Percentiles rank a stretch among this genome's conserved stretches.
phyloP scores from a whole-genome alignment of 1,139 yeast genomes.

The Scheffersomyces segobiensis region DNA sequence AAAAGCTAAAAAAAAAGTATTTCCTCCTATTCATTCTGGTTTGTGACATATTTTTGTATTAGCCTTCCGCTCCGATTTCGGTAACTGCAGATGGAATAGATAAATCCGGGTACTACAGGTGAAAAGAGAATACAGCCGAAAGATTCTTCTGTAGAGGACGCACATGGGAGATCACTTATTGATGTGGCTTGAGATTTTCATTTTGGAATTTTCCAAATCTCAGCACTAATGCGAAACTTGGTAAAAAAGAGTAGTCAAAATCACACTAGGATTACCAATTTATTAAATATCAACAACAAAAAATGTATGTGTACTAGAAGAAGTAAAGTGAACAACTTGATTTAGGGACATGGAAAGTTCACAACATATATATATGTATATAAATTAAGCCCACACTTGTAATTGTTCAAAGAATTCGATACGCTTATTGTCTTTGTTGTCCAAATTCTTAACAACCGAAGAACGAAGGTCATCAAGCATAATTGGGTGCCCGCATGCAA shows the following conservation, averaged over 20 bases:
- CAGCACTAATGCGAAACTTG: neutral
- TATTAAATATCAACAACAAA: neutral
- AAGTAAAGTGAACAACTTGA: neutral
- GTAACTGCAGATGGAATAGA: neutral
- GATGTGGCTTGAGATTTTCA: neutral
- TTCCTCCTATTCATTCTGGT: neutral
- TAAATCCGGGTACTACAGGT: neutral
- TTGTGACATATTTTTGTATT: neutral
- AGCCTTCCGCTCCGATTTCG: neutral
- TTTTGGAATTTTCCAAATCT: neutral
- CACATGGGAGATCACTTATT: neutral
- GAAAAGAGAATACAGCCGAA: neutral
- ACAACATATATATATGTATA: neutral
- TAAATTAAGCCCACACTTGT: constrained; percentile 26
- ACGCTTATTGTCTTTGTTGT: constrained; percentile 18
- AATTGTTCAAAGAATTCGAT: constrained; percentile 30
- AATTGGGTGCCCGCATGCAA: constrained; percentile 32
- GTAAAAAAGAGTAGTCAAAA: neutral
- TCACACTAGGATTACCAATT: neutral
- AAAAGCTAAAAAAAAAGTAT: neutral
- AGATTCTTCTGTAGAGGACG: neutral
- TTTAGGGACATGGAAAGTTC: neutral
- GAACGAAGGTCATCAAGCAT: constrained; percentile 35
- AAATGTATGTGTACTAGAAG: neutral
- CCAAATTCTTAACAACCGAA: constrained; percentile 28